Conservation (phyloP, 345 rosid species). For the Limnanthes douglasii region DNA sequence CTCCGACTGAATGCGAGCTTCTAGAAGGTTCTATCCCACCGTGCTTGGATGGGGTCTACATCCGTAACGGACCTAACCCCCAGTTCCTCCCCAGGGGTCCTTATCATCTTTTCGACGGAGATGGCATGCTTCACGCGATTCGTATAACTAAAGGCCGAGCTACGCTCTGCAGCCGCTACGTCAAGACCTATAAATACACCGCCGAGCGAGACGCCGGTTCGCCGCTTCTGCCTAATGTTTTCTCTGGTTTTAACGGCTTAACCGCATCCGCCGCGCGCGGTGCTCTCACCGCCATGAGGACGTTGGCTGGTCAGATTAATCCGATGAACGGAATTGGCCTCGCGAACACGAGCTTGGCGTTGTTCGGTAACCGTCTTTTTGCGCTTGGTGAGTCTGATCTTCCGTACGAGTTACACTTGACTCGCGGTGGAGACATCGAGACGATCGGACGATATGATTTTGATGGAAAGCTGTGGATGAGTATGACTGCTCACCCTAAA, state of each 20-base stretch:
- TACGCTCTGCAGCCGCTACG: conserved; percentile 19
- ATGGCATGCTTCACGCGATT: conserved; percentile 23
- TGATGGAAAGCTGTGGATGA: conserved; percentile 14
- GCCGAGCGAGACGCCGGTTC: conserved; percentile 13
- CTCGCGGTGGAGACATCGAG: conserved; percentile 9
- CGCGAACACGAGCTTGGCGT: conserved; percentile 18
- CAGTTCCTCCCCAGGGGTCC: conserved; percentile 26
- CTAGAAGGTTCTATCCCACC: conserved; percentile 12
- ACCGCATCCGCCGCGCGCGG: conserved; percentile 19
- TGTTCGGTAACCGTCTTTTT: conserved; percentile 17
- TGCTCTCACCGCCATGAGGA: conserved; percentile 13
- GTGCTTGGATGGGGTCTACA: conserved; percentile 15
- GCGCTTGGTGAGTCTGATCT: conserved; percentile 22
- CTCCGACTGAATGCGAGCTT: conserved; percentile 16
- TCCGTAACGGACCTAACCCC: conserved; percentile 22
- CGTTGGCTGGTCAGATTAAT: conserved; percentile 16
- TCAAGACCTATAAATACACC: conserved; percentile 17
- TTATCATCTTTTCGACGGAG: conserved; percentile 21
- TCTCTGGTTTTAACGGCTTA: conserved; percentile 18
- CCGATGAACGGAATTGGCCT: conserved; percentile 18
- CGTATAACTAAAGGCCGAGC: conserved; percentile 14
- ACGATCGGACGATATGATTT: conserved; percentile 19
- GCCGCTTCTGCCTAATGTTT: conserved; percentile 16
- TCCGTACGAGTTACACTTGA: conserved; percentile 14
- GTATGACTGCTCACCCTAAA: conserved; percentile 25